Base-by-base conservation (phyloP, 176 grass and related monocot species). In the Oryza australiensis region DNA sequence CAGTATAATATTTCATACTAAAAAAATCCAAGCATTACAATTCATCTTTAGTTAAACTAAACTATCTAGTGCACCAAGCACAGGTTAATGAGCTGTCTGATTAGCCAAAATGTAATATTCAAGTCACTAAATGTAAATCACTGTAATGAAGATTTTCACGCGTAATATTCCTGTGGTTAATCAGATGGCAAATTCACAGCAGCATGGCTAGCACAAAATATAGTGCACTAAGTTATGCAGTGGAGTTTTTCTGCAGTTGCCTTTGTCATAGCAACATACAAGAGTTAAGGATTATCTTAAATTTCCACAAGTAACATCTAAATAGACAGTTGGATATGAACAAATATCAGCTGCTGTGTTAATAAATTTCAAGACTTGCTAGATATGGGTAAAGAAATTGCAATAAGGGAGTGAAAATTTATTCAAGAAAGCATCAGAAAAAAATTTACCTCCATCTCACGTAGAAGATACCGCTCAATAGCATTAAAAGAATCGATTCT, bases 401-500 rank as follows among this genome's bases (percentile, higher is more conserved):
- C 2, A 22, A 23, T 59, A 48, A 38, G 34, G 22, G 60, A 22
- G n/a, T 64, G 9, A 42, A 16, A 9, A 22, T 46, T 64, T 64
- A 64, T 35, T 72, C 27, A 72, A 77, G 5, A 73, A 86, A 41
- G 62, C 14, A 11, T 34, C 12, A 83, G 67, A 66, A 84, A 28
- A 10, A 62, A 43, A 66, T 7, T 57, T 90, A 99, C 96, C 96
- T 99, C 86, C 20, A 90, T 91, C 73, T 99, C 96, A 65, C 79
- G 87, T 46, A 93, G 91, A 83, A 99, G 87, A 70, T 90, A 92
- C 70, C 67, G 88, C 76, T 99, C 96, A 62, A 99, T 83, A 74
- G 91, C 88, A 90, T 92, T 93, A 79, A 99, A 99, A 73, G 91
- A 93, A 93, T 99, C 96, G 55, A 99, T 89, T 55, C 83, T 91